A percentile compares a stretch with the other conserved stretches of the same genome.
Conservation (phyloP, 106 monocot genomes). For the Allium cepa region DNA sequence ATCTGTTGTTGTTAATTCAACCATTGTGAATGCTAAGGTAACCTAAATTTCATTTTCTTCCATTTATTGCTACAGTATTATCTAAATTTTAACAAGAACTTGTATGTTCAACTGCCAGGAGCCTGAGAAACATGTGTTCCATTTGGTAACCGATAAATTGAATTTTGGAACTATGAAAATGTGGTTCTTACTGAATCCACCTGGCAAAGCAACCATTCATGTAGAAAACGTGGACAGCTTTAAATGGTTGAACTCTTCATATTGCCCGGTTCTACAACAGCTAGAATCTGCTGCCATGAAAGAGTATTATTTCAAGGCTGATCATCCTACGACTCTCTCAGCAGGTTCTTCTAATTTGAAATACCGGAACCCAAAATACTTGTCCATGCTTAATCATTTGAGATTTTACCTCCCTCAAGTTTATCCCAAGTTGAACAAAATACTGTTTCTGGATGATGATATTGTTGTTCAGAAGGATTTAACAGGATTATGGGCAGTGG, state of each 20-base stretch:
- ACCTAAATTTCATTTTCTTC: neutral
- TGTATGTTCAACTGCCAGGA: slow-evolving; percentile 30
- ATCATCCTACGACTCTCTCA: slow-evolving; percentile 61
- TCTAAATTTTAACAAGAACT: neutral
- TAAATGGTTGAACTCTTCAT: slow-evolving; percentile 77
- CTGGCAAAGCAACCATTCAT: slow-evolving; percentile 69
- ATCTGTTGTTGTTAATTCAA: slow-evolving; percentile 79
- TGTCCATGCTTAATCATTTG: slow-evolving; percentile 72
- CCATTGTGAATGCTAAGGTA: slow-evolving; percentile 79
- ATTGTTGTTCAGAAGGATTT: slow-evolving; percentile 64
- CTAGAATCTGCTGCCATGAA: slow-evolving; percentile 83
- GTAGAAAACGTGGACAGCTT: slow-evolving; percentile 77
- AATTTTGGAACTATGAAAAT: slow-evolving; percentile 89
- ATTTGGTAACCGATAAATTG: slow-evolving; percentile 75
- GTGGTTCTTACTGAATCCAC: slow-evolving; percentile 78
- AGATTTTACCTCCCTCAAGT: slow-evolving; percentile 68
- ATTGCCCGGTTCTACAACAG: slow-evolving; percentile 65
- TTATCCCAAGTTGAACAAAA: slow-evolving; percentile 68
- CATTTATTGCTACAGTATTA: slow-evolving; percentile 1
- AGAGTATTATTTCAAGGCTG: slow-evolving; percentile 62
- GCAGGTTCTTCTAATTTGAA: slow-evolving; percentile 66
- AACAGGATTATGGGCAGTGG: slow-evolving; percentile 49
- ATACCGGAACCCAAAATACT: slow-evolving; percentile 65
- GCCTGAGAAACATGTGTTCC: slow-evolving; percentile 78
- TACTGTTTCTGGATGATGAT: slow-evolving; percentile 74